Evolutionary conservation across 306 rosid species (phyloP).

Genomic region (Quercus dentata): DNA sequence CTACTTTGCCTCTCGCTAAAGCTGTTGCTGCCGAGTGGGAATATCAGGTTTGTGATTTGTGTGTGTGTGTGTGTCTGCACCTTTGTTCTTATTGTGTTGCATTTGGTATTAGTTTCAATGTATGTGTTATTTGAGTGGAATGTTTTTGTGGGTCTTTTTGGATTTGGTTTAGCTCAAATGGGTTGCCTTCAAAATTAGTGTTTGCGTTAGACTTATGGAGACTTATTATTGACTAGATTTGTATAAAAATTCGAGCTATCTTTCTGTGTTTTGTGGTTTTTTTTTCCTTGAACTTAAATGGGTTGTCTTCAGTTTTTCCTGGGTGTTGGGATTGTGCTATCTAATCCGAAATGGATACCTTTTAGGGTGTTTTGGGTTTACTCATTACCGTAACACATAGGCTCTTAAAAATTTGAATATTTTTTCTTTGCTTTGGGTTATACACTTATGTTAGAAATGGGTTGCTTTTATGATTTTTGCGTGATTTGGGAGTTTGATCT

Average conservation of each 20-base stretch:
- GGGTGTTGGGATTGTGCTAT: not conserved
- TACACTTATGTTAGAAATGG: not conserved
- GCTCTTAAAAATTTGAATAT: not conserved
- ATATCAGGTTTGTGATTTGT: constrained; percentile 53
- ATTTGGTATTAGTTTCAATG: not conserved
- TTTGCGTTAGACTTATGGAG: too few species aligned
- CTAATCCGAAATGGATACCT: not conserved
- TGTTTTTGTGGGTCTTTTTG: too few species aligned
- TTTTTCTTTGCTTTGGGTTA: not conserved
- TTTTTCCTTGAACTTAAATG: not conserved
- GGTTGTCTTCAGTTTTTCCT: not conserved
- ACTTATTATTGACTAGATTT: not conserved
- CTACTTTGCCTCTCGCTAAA: constrained; percentile 66
- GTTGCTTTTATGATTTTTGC: too few species aligned
- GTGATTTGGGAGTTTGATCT: too few species aligned
- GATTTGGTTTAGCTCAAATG: too few species aligned
- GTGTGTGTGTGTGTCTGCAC: not conserved
- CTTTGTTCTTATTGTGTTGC: too few species aligned
- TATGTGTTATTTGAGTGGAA: not conserved
- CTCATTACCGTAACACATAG: not conserved
- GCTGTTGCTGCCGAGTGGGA: constrained; percentile 96
- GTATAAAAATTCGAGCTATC: not conserved
- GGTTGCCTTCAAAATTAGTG: too few species aligned
- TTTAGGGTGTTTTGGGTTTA: not conserved
- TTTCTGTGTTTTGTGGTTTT: not conserved